phyloP scores from a whole-genome alignment of 768 basidiomycete species.

The Udeniomyces megalosporus region DNA sequence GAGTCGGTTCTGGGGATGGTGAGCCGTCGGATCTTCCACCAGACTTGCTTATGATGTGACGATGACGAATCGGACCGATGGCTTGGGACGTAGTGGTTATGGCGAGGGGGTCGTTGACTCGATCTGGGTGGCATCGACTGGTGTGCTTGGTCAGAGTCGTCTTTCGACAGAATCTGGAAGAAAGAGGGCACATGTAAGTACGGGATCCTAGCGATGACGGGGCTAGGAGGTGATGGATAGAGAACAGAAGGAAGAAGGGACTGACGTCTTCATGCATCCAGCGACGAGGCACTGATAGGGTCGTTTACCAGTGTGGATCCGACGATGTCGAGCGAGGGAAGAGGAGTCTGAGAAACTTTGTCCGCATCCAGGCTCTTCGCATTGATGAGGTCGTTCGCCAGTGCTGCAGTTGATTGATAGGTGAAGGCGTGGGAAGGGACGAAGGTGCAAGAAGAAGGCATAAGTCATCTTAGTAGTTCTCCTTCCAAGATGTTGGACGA shows the following conservation, averaged over 20 bases:
- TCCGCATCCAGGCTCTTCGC: slow-evolving; percentile 23
- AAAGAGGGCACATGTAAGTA: background rate
- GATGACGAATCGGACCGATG: too few species aligned
- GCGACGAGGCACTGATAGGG: slow-evolving; percentile 29
- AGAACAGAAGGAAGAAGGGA: background rate
- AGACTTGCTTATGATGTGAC: too few species aligned
- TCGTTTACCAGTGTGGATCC: slow-evolving; percentile 29
- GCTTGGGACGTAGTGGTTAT: too few species aligned
- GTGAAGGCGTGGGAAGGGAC: background rate
- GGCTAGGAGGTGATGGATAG: background rate
- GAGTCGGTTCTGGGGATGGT: too few species aligned
- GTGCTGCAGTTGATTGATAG: too few species aligned
- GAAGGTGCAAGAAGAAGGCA: background rate
- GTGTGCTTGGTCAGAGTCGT: slow-evolving; percentile 33
- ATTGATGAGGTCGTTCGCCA: slow-evolving; percentile 30
- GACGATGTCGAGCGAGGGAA: slow-evolving; percentile 29
- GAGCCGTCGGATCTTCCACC: too few species aligned
- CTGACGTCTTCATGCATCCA: slow-evolving; percentile 25
- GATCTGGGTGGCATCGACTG: slow-evolving; percentile 25
- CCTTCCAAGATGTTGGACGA: background rate
- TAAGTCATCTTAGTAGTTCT: too few species aligned
- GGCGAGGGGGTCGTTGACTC: background rate
- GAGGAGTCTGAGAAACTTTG: slow-evolving; percentile 31
- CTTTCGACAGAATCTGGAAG: slow-evolving; percentile 28
- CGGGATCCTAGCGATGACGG: background rate